A percentile compares a stretch with the other conserved stretches of the same genome.
phyloP scores from a whole-genome alignment of 202 grass and related monocot genomes.

The Setaria viridis region DNA sequence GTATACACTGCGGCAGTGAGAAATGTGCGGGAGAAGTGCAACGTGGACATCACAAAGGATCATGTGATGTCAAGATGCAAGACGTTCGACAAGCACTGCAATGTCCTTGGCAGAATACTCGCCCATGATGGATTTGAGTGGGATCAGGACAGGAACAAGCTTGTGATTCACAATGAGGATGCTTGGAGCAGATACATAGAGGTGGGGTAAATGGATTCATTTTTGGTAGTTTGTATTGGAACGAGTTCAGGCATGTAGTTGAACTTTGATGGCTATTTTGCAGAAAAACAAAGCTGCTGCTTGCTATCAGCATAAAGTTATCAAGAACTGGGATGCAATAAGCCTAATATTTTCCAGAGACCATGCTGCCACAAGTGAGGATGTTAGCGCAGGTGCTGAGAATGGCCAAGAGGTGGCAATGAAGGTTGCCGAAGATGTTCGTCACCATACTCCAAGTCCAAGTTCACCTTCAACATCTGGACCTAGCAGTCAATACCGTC shows the following conservation, averaged over 20 bases:
- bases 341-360: conserved; percentile 46
- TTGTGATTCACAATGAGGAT: conserved; percentile 28
- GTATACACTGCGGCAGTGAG: not conserved
- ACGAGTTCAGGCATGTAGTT: not conserved
- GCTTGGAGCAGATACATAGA: conserved; percentile 33
- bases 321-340: conserved; percentile 43
- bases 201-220: conserved; percentile 1
- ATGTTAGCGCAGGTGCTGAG: conserved; percentile 41
- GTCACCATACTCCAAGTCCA: not conserved
- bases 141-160: conserved; percentile 10
- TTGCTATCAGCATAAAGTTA: conserved; percentile 40
- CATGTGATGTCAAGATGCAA: conserved; percentile 36
- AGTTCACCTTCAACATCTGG: conserved; percentile 46
- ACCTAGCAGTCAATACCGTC: conserved; percentile 36
- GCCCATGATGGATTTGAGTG: conserved; percentile 19
- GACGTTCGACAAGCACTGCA: conserved; percentile 50
- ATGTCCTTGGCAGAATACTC: conserved; percentile 13
- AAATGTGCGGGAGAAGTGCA: conserved; percentile 38
- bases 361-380: conserved; percentile 39
- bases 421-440: conserved; percentile 33
- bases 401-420: conserved; percentile 28
- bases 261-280: conserved; percentile 21
- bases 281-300: conserved; percentile 49
- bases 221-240: not conserved
- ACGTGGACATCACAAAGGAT: conserved; percentile 39